Base-by-base conservation (phyloP, 1,139 yeast species). In the Wickerhamiella pararugosa region DNA sequence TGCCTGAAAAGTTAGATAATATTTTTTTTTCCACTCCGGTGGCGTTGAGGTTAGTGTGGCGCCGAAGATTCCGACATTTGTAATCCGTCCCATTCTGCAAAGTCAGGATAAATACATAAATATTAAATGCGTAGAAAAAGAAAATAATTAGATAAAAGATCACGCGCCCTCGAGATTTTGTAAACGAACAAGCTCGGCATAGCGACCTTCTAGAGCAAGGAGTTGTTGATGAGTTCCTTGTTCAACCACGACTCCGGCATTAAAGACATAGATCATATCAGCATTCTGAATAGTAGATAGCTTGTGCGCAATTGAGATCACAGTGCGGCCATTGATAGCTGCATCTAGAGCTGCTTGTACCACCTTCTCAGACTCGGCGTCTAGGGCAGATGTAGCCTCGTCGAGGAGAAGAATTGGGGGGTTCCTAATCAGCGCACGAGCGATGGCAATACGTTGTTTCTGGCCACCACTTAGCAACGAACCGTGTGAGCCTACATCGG, bases 241-340 rank as follows among this genome's bases (percentile, higher is more conserved):
- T 57, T 82, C 94, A 2, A 75, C 76, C 36, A 81, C 73, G 30
- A 61, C 62, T 2, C 92, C 92, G 34, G 65, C 62, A 39, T 67
- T 67, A 35, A 82, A 57, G 4, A 82, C 93, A 42, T 84, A 78
- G 40, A 81, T 66, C 54, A 92, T 67, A 58, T 82, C 94, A 1
- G 93, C 93, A 54, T 82, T 79, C 8, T 87, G 79, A 10, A 82
- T 80, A 1, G 92, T 80, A 8, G 83, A 75, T 37, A 79, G 64
- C 53, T 94, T 67, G 59, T 82, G 94, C 1, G 93, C 93, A 52
- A 82, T 79, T 2, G 90, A 78, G 15, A 82, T 76, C 0, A 86
- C 81, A 0, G 93, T 82, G 61, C 78, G 66, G 31, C 78, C 78
- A 8, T 77, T 73, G 26, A 65, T 62, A 37, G 76, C 69, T 43